A percentile compares a stretch with the other conserved stretches of the same genome.
These are phyloP conservation scores for Thermochaetoides thermophila DNA, from an alignment of 495 filamentous ascomycete species.

Conservation along the genomic window DNA sequence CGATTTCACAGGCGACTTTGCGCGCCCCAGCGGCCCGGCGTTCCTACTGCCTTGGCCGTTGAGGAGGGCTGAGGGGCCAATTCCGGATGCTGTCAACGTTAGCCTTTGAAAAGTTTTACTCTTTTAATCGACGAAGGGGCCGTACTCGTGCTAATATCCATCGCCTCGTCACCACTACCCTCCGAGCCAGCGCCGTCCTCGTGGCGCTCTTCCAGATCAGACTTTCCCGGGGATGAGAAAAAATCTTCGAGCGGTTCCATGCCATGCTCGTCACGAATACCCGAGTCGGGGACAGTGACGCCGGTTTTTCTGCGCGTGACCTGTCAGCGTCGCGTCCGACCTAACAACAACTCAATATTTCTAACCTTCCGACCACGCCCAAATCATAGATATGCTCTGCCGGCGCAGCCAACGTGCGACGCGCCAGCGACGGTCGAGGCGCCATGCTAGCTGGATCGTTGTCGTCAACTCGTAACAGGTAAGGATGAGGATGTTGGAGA, in stretches of 20 bases:
- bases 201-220: conserved; percentile 5
- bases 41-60: conserved; percentile 24
- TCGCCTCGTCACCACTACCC: conserved; percentile 21
- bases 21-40: conserved; percentile 31
- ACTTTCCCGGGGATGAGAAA: conserved; percentile 65
- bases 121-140: too few species aligned
- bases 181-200: conserved; percentile 12
- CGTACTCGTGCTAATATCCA: conserved; percentile 30
- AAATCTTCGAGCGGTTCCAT: conserved; percentile 72
- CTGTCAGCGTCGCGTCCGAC: not conserved
- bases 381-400: conserved; percentile 33
- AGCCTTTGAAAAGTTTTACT: too few species aligned
- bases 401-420: conserved; percentile 20
- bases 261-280: conserved; percentile 78
- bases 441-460: too few species aligned
- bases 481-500: too few species aligned
- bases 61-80: conserved; percentile 17
- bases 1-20: conserved; percentile 40
- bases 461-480: too few species aligned
- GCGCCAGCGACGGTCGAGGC: conserved; percentile 21
- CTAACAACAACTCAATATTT: conserved; percentile 1
- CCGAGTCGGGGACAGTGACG: conserved; percentile 61
- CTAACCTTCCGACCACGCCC: conserved; percentile 36
- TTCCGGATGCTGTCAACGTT: conserved; percentile 11
- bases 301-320: conserved; percentile 52